These are phyloP conservation scores for Parasarocladium wereldwijsianum DNA, from an alignment of 2,329 filamentous ascomycete species.

Conservation along the genomic window DNA sequence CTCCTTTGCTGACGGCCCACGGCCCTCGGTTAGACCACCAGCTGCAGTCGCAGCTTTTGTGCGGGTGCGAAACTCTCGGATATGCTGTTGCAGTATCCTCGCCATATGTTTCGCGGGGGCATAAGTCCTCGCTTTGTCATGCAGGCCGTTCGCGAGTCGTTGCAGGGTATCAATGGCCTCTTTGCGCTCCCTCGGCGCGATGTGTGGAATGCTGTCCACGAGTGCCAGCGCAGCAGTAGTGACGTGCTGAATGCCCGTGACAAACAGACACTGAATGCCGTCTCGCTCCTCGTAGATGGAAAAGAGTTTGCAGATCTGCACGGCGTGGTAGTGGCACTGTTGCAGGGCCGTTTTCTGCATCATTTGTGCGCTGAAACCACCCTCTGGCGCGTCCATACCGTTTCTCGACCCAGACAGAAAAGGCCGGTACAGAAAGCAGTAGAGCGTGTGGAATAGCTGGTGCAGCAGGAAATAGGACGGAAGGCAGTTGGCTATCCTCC, in stretches of 20 bases:
- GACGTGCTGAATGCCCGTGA: slow-evolving; percentile 1
- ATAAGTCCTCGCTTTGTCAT: not conserved
- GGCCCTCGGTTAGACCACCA: too few species aligned
- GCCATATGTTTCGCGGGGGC: slow-evolving; percentile 1
- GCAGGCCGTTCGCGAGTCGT: slow-evolving; percentile 1
- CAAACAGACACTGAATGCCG: not conserved
- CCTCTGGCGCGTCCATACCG: not conserved
- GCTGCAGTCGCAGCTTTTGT: too few species aligned
- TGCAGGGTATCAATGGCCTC: not conserved
- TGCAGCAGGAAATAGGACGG: slow-evolving; percentile 1
- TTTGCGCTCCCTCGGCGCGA: not conserved
- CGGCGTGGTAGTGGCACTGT: not conserved
- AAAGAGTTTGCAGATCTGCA: slow-evolving; percentile 1
- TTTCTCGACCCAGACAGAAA: too few species aligned
- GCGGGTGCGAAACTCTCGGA: too few species aligned
- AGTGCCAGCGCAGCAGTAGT: slow-evolving; percentile 1
- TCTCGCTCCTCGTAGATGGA: not conserved
- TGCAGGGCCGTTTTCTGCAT: not conserved
- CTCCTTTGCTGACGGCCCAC: too few species aligned
- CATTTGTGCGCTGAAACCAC: not conserved
- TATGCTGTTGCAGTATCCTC: too few species aligned
- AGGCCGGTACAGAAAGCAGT: slow-evolving; percentile 1
- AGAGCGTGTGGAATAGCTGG: slow-evolving; percentile 2
- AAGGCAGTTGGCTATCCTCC: not conserved
- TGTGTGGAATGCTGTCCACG: not conserved